Evolutionary conservation across 164 flowering plant genomes (phyloP).

Genomic region (Malania oleifera): DNA sequence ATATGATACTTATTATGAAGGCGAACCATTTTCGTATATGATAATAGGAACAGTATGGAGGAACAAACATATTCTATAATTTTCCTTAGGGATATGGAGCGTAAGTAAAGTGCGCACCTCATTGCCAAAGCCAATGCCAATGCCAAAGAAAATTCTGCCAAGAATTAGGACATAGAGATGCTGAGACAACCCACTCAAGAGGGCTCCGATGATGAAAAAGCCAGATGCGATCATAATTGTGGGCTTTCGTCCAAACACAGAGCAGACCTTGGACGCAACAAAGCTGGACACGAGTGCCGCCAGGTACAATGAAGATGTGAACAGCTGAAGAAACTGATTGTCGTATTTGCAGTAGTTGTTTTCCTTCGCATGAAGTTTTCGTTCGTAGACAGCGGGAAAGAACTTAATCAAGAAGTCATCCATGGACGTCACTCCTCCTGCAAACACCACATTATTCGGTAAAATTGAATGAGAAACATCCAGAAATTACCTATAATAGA

Average conservation of each 20-base stretch:
- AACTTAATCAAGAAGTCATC: constrained; percentile 60
- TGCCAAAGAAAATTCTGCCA: constrained; percentile 56
- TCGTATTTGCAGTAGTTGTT: constrained; percentile 67
- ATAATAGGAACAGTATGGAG: too few species aligned
- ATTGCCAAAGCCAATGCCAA: constrained; percentile 72
- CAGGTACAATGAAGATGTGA: constrained; percentile 72
- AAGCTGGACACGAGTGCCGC: constrained; percentile 59
- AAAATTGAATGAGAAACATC: too few species aligned
- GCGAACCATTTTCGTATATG: too few species aligned
- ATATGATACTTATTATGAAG: too few species aligned
- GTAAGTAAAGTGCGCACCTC: constrained; percentile 31
- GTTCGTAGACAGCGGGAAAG: constrained; percentile 43
- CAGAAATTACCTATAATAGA: too few species aligned
- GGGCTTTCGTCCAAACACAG: constrained; percentile 36
- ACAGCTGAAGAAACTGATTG: constrained; percentile 51
- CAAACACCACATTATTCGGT: too few species aligned
- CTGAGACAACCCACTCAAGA: constrained; percentile 23
- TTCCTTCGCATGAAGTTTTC: constrained; percentile 35
- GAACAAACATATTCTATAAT: too few species aligned
- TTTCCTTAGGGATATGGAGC: too few species aligned
- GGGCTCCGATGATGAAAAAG: constrained; percentile 47
- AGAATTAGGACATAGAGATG: constrained; percentile 33
- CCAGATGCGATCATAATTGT: constrained; percentile 46
- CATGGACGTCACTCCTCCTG: constrained; percentile 74
- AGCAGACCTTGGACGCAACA: constrained; percentile 42